Evolutionary conservation across 73 alveolate species (phyloP).

Genomic region (Breviolum minutum): DNA sequence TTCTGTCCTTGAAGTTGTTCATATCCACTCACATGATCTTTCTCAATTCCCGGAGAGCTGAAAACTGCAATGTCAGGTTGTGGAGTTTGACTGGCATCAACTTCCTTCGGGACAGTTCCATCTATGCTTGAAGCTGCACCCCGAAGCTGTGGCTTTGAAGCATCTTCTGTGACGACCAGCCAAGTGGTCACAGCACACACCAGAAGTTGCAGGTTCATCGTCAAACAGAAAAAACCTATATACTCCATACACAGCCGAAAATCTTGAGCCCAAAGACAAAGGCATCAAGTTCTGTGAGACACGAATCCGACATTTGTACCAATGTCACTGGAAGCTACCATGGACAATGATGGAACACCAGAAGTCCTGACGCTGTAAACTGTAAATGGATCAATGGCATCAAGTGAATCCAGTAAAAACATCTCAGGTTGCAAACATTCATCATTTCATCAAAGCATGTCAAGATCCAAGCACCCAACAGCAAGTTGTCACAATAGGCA

Average conservation of each 20-base stretch:
- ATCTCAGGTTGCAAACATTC: too few species aligned
- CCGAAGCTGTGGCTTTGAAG: not conserved
- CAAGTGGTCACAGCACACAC: too few species aligned
- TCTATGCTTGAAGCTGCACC: not conserved
- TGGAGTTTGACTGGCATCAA: too few species aligned
- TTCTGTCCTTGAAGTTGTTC: too few species aligned
- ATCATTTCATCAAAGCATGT: not conserved
- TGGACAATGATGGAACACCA: too few species aligned
- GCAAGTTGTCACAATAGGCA: slow-evolving; percentile 40
- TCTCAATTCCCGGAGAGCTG: not conserved
- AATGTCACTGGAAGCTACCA: not conserved
- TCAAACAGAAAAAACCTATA: not conserved
- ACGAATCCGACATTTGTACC: too few species aligned
- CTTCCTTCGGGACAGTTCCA: not conserved
- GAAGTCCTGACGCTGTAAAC: too few species aligned
- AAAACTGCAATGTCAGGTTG: not conserved
- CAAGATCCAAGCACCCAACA: not conserved
- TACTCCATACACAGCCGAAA: not conserved
- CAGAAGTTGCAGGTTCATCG: not conserved
- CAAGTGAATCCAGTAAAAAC: too few species aligned
- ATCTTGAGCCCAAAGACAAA: not conserved
- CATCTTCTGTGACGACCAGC: not conserved
- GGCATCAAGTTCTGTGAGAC: not conserved
- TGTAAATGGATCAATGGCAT: too few species aligned
- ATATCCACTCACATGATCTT: not conserved